phyloP scores from a whole-genome alignment of 2,329 filamentous ascomycete species.

The Cladosporium sp. region DNA sequence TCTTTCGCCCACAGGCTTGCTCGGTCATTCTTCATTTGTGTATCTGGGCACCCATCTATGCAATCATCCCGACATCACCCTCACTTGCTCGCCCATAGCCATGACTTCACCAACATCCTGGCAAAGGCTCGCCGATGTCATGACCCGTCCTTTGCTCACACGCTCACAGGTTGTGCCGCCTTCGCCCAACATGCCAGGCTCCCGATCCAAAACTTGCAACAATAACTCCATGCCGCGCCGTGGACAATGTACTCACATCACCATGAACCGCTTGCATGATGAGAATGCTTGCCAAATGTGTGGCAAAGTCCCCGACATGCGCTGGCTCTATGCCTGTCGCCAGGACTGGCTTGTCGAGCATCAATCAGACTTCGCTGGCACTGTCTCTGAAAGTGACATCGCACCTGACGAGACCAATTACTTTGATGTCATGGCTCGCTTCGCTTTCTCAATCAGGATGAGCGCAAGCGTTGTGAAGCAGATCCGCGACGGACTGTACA shows the following conservation, averaged over 20 bases:
- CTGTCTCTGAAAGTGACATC: background rate
- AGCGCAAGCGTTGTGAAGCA: slow-evolving; percentile 39
- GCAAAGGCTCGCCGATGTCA: background rate
- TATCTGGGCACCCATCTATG: background rate
- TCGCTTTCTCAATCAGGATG: slow-evolving; percentile 29
- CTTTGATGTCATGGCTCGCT: slow-evolving; percentile 7
- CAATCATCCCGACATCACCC: background rate
- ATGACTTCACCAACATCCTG: too few relatives aligned
- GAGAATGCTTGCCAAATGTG: slow-evolving; percentile 57
- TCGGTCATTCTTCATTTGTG: background rate
- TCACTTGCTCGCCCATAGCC: background rate
- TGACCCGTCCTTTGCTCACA: slow-evolving; percentile 12
- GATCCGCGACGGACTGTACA: slow-evolving; percentile 41
- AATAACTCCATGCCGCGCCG: background rate
- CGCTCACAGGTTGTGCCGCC: slow-evolving; percentile 15
- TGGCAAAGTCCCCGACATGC: slow-evolving; percentile 51
- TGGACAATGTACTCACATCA: slow-evolving; percentile 60
- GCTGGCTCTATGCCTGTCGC: slow-evolving; percentile 71
- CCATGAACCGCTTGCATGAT: slow-evolving; percentile 63
- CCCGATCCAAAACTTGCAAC: background rate
- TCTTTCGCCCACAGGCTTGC: too few relatives aligned
- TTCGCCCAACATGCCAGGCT: background rate
- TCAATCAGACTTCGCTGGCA: background rate
- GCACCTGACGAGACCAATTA: slow-evolving; percentile 4
- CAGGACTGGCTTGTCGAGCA: slow-evolving; percentile 48